These are phyloP conservation scores for Russula emetica DNA, from an alignment of 768 basidiomycete species.

Conservation along the genomic window DNA sequence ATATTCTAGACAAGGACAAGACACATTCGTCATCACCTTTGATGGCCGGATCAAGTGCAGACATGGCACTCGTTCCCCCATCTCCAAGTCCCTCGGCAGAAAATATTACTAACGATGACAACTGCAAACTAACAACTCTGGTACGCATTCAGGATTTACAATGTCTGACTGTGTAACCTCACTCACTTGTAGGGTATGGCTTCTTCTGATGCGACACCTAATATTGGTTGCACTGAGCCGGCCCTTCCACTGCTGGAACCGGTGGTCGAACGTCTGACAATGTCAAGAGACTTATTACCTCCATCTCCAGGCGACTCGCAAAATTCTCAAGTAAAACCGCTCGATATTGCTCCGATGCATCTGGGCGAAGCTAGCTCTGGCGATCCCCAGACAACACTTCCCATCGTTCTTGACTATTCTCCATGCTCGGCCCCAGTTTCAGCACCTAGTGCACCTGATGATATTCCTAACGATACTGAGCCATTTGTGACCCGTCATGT, in stretches of 20 bases:
- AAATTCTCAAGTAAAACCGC: neutral
- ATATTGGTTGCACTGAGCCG: neutral
- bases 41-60: neutral
- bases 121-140: neutral
- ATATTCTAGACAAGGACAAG: neutral
- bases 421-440: neutral
- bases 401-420: neutral
- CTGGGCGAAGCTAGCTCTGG: neutral
- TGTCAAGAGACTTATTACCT: neutral
- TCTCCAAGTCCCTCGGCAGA: neutral
- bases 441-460: neutral
- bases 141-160: neutral
- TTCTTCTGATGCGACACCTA: neutral
- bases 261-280: neutral
- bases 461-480: neutral
- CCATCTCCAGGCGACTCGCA: neutral
- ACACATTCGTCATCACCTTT: neutral
- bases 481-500: neutral
- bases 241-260: no score
- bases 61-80: neutral
- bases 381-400: neutral
- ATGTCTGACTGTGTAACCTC: neutral
- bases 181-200: constrained; percentile 1
- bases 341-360: neutral
- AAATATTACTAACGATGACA: neutral